Evolutionary conservation across 352 stramenopile genomes (phyloP).

Genomic region (Phytophthora aleatoria): DNA sequence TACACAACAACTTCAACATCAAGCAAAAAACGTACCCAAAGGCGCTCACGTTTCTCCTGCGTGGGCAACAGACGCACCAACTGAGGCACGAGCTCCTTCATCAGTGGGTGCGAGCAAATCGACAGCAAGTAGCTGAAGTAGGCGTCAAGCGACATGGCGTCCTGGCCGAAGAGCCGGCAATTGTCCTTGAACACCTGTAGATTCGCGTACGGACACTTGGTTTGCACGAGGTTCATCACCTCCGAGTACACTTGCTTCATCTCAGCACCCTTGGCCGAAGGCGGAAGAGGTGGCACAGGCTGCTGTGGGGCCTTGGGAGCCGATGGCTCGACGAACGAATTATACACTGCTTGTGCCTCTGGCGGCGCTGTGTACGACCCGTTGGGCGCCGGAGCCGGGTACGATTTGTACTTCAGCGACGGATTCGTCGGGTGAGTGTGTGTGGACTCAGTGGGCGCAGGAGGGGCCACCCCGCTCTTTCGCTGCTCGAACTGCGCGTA

Average conservation of each 20-base stretch:
- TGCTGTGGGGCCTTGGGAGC: slow-evolving; percentile 41
- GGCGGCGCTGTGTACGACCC: slow-evolving; percentile 41
- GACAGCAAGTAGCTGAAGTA: slow-evolving; percentile 85
- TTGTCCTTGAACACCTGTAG: slow-evolving; percentile 89
- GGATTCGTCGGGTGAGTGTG: slow-evolving; percentile 58
- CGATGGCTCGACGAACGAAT: slow-evolving; percentile 45
- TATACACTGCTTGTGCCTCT: slow-evolving; percentile 46
- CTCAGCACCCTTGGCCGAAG: slow-evolving; percentile 57
- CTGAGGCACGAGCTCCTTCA: slow-evolving; percentile 83
- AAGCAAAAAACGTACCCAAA: slow-evolving; percentile 63
- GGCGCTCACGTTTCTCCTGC: slow-evolving; percentile 80
- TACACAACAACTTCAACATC: slow-evolving; percentile 9
- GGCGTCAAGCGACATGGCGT: slow-evolving; percentile 83
- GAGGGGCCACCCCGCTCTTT: slow-evolving; percentile 34
- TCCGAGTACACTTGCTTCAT: slow-evolving; percentile 86
- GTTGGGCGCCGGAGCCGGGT: slow-evolving; percentile 52
- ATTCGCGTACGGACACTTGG: slow-evolving; percentile 82
- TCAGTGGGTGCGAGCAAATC: slow-evolving; percentile 70
- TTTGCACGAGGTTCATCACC: slow-evolving; percentile 80
- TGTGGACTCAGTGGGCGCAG: slow-evolving; percentile 39
- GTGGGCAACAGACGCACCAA: slow-evolving; percentile 84
- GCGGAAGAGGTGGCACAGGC: slow-evolving; percentile 57
- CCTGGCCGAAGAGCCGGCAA: slow-evolving; percentile 85
- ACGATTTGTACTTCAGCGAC: slow-evolving; percentile 62
- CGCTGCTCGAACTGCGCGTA: slow-evolving; percentile 77